Base-by-base conservation (phyloP, 257 asterid species). In the Solanum ahanhuiri region DNA sequence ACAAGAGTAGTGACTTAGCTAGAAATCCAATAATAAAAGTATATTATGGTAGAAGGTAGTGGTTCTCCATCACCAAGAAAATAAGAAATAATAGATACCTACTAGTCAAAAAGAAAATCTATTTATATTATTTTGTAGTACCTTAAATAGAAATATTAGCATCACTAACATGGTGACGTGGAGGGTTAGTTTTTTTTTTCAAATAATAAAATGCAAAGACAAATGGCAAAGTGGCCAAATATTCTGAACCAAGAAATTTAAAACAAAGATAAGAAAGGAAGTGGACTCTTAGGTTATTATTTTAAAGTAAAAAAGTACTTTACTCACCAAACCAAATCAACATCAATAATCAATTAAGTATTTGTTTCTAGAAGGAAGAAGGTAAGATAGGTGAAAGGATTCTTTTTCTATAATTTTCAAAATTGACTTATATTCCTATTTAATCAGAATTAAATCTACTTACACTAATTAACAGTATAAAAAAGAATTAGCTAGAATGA, bases 291-390 rank as follows among this genome's bases (percentile, higher is more conserved):
- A 73, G 64, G 25, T 58, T 58, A 14, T 58, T 34, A 23, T 77
- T 41, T 25, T 3, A 1, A 25, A n/a, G 64, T 23, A 28, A 69
- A 23, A 17, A 6, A 51, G 34, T 63, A 20, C 81, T 57, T 31
- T 35, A 1, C 39, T 81, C 23, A 37, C 83, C 88, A 81, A 66
- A 85, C 86, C 88, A 37, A 85, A 87, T 77, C 83, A 77, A 43
- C 83, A 23, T 41, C 83, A 43, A 77, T 58, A 31, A 7, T 69
- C 39, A 67, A 30, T 69, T 30, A 66, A 25, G 35, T 66, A 34
- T 67, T 60, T 41, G 87, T 85, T 88, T 88, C 90, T 88, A 88
- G 90, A 88, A 88, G 85, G 75, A 85, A 82, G 90, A 72, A 35
- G 88, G 90, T 88, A 71, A 41, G 88, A 83, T 88, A 35, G 77